A percentile compares a stretch with the other conserved stretches of the same genome.
Evolutionary conservation across 2,329 filamentous ascomycete genomes (phyloP).

Genomic region (Aspergillus felis): DNA sequence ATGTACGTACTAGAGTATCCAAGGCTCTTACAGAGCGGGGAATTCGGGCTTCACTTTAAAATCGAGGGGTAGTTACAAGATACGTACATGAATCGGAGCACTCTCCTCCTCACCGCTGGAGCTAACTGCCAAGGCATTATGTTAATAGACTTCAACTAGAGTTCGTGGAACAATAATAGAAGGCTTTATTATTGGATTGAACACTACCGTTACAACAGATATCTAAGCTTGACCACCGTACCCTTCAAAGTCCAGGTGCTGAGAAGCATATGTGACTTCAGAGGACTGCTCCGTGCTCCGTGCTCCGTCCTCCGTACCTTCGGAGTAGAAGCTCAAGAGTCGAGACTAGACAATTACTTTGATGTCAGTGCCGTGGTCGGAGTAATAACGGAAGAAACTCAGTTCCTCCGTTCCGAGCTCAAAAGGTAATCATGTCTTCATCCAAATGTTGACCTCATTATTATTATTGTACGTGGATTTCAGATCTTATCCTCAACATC

Average conservation of each 20-base stretch:
- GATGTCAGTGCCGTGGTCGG: background rate
- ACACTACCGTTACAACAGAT: background rate
- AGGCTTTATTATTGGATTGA: background rate
- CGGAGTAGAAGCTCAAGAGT: background rate
- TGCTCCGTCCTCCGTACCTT: background rate
- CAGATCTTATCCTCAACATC: background rate
- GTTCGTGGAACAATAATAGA: background rate
- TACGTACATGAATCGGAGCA: conserved; percentile 5
- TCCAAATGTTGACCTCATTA: background rate
- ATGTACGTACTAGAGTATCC: too few species aligned
- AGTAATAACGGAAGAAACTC: conserved; percentile 5
- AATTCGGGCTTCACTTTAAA: background rate
- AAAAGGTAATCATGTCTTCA: background rate
- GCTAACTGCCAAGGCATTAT: background rate
- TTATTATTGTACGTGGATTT: background rate
- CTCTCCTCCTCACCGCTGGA: conserved; percentile 4
- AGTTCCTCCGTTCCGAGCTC: background rate
- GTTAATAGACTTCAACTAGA: conserved; percentile 1
- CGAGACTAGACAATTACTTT: background rate
- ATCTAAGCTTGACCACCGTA: background rate
- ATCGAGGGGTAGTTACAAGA: background rate
- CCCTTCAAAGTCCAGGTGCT: background rate
- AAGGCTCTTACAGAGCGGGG: background rate
- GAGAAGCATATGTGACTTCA: background rate
- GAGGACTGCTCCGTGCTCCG: background rate